Evolutionary conservation across 352 stramenopile species (phyloP), one percentile per base, ranked within the genome.

Genomic region (Phytophthora sp.): DNA sequence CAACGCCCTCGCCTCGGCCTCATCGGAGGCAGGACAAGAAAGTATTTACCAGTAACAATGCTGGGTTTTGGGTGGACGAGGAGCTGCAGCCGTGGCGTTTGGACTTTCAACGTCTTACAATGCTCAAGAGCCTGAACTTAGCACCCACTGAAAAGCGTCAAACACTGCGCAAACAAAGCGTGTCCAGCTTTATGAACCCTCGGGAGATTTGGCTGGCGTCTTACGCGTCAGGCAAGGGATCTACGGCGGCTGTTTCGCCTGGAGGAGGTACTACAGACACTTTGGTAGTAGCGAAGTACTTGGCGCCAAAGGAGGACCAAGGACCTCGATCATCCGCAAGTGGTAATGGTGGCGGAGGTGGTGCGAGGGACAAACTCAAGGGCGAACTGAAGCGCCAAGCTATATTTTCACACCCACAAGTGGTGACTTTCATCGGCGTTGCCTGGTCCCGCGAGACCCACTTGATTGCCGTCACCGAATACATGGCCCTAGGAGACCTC

Each of bases 381-480:
- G 64, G 70, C 13, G 83, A 94, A 41, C 66, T 94, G 12, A 74
- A 76, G 26, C 68, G 84, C 15, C 74, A 87, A 59, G 76, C 85
- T 18, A 62, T 76, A 31, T 75, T 94, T 28, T 77, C 67, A 11
- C 85, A 94, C 46, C 76, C 82, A 10, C 85, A 87, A 53, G 72
- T 94, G 17, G 78, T 82, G 42, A 45, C 72, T 11, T 94, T 91
- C 50, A 68, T 89, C 20, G 83, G 86, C 23, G 83, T 94, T 10
- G 74, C 81, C 12, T 92, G 82, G 85, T 90, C 82, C 18, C 68
- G 68, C 11, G 70, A 89, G 35, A 88, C 80, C 9, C 76, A 91
- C 38, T 31, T 94, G n/a, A 65, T 86, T 2, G 79, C 77, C 18
- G 62, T 94, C 24, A 91, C 79, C 8, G 81, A 92, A 72, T 92